Evolutionary conservation across 306 rosid species (phyloP).

Genomic region (Astragalus glycyphyllos): DNA sequence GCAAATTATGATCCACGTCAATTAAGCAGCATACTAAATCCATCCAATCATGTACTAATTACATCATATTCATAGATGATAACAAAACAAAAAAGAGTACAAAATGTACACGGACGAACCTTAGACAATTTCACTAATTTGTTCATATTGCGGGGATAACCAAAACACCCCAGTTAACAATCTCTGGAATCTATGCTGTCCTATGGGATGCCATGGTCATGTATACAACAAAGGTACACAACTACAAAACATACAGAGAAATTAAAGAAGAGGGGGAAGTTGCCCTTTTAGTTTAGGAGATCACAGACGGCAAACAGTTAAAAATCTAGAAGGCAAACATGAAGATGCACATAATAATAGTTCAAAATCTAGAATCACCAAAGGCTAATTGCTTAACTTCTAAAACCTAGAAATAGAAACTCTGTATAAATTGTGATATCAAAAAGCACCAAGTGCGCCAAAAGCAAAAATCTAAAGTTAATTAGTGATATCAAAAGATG

Average conservation of each 20-base stretch:
- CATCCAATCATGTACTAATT: background rate
- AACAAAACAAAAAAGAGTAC: background rate
- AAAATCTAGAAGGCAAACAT: constrained; percentile 14
- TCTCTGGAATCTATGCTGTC: constrained; percentile 2
- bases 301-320: background rate
- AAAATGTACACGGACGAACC: too few relatives aligned
- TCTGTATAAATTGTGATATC: background rate
- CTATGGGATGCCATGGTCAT: background rate
- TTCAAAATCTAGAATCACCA: constrained; percentile 5
- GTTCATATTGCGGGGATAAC: too few relatives aligned
- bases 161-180: background rate
- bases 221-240: constrained; percentile 18
- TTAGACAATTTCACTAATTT: too few relatives aligned
- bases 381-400: constrained; percentile 8
- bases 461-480: too few relatives aligned
- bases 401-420: constrained; percentile 21
- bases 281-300: background rate
- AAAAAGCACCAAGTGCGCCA: too few relatives aligned
- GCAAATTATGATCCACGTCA: background rate
- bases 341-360: background rate
- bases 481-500: too few relatives aligned
- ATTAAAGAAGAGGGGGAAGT: background rate
- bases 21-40: constrained; percentile 13
- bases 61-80: constrained; percentile 3
- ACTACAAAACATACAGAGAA: constrained; percentile 1